phyloP scores from a whole-genome alignment of 2,329 filamentous ascomycete genomes.

The Beauveria varroae region DNA sequence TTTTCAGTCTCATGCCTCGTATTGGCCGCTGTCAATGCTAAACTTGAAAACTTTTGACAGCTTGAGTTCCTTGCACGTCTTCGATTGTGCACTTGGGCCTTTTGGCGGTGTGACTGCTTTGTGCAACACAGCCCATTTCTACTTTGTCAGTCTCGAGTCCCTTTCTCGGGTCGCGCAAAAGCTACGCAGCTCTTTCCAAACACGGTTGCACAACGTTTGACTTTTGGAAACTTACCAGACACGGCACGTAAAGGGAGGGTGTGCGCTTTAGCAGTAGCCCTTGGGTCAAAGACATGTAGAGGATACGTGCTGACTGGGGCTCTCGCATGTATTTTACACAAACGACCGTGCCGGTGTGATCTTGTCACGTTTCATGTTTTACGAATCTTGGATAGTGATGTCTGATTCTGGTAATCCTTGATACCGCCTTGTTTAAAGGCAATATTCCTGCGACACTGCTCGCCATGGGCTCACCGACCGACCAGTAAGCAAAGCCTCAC shows the following conservation, averaged over 20 bases:
- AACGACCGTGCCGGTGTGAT: neutral
- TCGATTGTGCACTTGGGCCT: neutral
- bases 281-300: neutral
- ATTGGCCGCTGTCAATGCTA: neutral
- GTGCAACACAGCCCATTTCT: neutral
- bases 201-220: neutral
- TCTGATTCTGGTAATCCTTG: neutral
- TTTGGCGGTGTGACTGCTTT: slow-evolving; percentile 3
- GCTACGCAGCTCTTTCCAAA: neutral
- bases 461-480: neutral
- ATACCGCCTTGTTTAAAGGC: neutral
- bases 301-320: neutral
- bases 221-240: neutral
- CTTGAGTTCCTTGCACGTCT: neutral
- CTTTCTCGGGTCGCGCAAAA: neutral
- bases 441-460: neutral
- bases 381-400: neutral
- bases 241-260: neutral
- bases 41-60: neutral
- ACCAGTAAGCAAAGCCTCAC: neutral
- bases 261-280: neutral
- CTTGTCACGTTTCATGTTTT: neutral
- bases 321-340: neutral
- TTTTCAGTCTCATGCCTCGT: neutral
- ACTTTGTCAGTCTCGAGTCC: neutral